Evolutionary conservation across 2,329 filamentous ascomycete genomes (phyloP), one percentile per base, ranked within the genome.

Genomic region (Aspergillus spinulosporus): DNA sequence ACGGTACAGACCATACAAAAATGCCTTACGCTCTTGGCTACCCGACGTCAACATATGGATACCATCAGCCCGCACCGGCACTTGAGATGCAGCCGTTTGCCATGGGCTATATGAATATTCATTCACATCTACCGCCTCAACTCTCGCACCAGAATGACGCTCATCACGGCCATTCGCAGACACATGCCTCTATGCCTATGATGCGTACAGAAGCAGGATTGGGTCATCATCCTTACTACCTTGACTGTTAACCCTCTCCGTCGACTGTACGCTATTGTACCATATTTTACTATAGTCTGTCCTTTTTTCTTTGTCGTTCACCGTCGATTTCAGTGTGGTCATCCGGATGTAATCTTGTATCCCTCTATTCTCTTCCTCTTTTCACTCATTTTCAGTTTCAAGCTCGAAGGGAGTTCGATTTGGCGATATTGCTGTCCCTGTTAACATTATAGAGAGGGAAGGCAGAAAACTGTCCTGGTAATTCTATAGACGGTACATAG

Each of bases 1-100:
- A 15, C 21, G 8, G 32, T 11, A 6, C 36, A 15, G 54, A n/a
- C 47, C 8, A 14, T 45, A 21, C 21, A 21, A 21, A 21, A 21
- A 21, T 21, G 4, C 21, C 49, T 7, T 57, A 53, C 89, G 69
- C 92, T 81, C 50, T 49, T 21, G 44, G 45, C 34, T 52, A 53
- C 31, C 36, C 49, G n/a, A 15, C 55, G 4, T 21, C 54, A n/a
- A 32, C 49, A 5, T 55, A 46, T 42, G 29, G 46, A 11, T 47
- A 55, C 7, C 45, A 53, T 26, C 44, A 52, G 8, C 32, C 39
- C 3, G 29, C 21, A 42, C 51, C 50, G 5, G 28, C 59, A 4
- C 43, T 63, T 6, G 62, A 56, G 9, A 42, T 54, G 28, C 59
- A 57, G 8, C 26, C 54, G 8, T 62, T 58, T 28, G 48, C 61